Evolutionary conservation across 108 stramenopile species (phyloP).

Genomic region (Cyclotella cryptica): DNA sequence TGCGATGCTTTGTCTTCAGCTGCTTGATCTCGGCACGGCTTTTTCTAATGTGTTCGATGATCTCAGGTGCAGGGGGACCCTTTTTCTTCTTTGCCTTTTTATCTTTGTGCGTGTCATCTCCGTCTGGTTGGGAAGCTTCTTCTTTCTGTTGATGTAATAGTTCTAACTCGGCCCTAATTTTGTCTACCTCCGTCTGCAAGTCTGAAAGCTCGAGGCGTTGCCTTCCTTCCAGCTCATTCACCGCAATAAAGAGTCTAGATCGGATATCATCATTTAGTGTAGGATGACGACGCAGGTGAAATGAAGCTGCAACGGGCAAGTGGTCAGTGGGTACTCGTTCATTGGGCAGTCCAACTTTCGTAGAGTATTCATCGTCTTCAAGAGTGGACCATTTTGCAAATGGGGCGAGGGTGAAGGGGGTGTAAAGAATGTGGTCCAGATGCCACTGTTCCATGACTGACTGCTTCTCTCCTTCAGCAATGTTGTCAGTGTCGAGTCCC

Average conservation of each 20-base stretch:
- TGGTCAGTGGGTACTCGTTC: conserved; percentile 58
- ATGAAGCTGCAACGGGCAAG: conserved; percentile 58
- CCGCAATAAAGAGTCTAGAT: conserved; percentile 9
- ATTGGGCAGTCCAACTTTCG: conserved; percentile 52
- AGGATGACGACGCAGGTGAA: conserved; percentile 35
- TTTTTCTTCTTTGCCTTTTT: conserved; percentile 38
- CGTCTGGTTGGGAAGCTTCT: neutral
- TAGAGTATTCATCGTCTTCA: conserved; percentile 52
- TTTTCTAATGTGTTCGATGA: conserved; percentile 49
- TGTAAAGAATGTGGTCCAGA: conserved; percentile 66
- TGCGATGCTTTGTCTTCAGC: conserved; percentile 34
- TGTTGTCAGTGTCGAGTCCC: neutral
- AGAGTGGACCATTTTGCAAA: conserved; percentile 50
- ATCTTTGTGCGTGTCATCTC: neutral
- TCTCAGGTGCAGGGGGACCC: conserved; percentile 35
- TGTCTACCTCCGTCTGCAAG: conserved; percentile 11
- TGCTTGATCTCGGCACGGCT: conserved; percentile 40
- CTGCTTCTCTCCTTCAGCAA: neutral
- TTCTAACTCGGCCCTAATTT: conserved; percentile 26
- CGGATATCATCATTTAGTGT: conserved; percentile 22
- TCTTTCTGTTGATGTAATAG: neutral
- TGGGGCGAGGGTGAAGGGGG: conserved; percentile 31
- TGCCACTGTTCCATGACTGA: conserved; percentile 51
- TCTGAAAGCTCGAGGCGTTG: conserved; percentile 14
- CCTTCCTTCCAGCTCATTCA: conserved; percentile 32